phyloP scores from a whole-genome alignment of 2,329 filamentous ascomycete species.

The Colletotrichum spaethianum region DNA sequence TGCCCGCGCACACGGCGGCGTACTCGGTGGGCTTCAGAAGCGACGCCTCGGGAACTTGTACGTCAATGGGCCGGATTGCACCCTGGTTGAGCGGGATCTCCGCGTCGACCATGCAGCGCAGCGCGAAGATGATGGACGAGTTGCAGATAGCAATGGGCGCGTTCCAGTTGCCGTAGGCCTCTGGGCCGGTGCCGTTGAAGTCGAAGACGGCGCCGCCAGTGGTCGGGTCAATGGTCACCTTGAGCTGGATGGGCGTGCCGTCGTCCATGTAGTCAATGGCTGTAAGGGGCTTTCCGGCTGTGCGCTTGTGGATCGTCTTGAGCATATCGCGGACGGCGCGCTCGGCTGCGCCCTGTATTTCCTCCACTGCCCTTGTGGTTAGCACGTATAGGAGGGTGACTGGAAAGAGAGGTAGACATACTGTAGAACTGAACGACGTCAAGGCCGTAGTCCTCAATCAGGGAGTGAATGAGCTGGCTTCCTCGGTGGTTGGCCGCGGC shows the following conservation, averaged over 20 bases:
- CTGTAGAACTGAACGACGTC: conserved; percentile 76
- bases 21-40: conserved; percentile 52
- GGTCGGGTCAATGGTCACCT: conserved; percentile 80
- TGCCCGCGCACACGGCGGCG: conserved; percentile 52
- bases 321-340: conserved; percentile 81
- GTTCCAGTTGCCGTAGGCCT: conserved; percentile 50
- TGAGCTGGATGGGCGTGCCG: conserved; percentile 82
- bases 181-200: conserved; percentile 49
- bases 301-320: conserved; percentile 78
- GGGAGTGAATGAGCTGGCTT: conserved; percentile 78
- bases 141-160: conserved; percentile 51
- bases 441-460: conserved; percentile 82
- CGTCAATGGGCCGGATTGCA: conserved; percentile 82
- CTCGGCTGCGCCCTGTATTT: conserved; percentile 86
- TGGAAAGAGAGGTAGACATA: not conserved
- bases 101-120: conserved; percentile 50
- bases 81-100: conserved; percentile 54
- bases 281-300: conserved; percentile 78
- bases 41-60: conserved; percentile 77
- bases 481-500: conserved; percentile 90
- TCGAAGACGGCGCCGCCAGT: conserved; percentile 82
- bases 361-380: conserved; percentile 65
- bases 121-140: conserved; percentile 52
- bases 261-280: conserved; percentile 91
- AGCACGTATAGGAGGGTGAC: not conserved